These are phyloP conservation scores for Mucor saturninus DNA, from an alignment of 371 early-diverging fungal genomes.

Conservation along the genomic window DNA sequence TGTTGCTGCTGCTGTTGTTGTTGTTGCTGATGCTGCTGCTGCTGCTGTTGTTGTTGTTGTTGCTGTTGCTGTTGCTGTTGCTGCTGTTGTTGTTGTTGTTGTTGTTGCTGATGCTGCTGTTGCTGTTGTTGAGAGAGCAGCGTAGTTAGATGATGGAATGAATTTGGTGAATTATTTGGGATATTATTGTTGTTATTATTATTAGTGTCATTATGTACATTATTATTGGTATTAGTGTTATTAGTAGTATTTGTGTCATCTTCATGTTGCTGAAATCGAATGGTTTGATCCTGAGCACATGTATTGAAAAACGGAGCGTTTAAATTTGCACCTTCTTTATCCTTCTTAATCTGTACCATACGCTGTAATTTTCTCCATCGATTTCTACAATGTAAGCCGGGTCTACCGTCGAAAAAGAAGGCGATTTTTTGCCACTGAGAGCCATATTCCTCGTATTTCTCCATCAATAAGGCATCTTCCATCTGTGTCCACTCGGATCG, in stretches of 20 bases:
- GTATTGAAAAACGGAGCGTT: constrained; percentile 36
- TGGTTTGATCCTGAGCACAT: constrained; percentile 29
- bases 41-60: constrained; percentile 10
- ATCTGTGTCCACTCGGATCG: constrained; percentile 77
- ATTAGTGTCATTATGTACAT: constrained; percentile 2
- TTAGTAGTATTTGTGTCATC: background rate
- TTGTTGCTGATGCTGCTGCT: constrained; percentile 16
- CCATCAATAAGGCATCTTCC: constrained; percentile 72
- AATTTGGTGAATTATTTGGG: constrained; percentile 8
- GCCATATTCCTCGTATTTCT: constrained; percentile 71
- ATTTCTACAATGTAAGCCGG: constrained; percentile 83
- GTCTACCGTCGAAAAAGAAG: constrained; percentile 77
- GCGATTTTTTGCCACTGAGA: constrained; percentile 87
- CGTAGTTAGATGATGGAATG: constrained; percentile 14
- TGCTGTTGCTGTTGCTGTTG: constrained; percentile 21
- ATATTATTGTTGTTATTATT: constrained; percentile 6
- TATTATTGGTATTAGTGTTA: constrained; percentile 13
- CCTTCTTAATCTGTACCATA: constrained; percentile 60
- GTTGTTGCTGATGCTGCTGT: constrained; percentile 8
- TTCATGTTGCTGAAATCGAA: constrained; percentile 12
- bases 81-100: constrained; percentile 8
- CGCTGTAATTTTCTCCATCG: constrained; percentile 81
- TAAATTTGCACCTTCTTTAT: constrained; percentile 33
- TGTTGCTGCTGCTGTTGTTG: constrained; percentile 2
- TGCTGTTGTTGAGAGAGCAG: constrained; percentile 13